Conservation (phyloP, 441 rosid genomes). For the Gossypium schwendimanii region DNA sequence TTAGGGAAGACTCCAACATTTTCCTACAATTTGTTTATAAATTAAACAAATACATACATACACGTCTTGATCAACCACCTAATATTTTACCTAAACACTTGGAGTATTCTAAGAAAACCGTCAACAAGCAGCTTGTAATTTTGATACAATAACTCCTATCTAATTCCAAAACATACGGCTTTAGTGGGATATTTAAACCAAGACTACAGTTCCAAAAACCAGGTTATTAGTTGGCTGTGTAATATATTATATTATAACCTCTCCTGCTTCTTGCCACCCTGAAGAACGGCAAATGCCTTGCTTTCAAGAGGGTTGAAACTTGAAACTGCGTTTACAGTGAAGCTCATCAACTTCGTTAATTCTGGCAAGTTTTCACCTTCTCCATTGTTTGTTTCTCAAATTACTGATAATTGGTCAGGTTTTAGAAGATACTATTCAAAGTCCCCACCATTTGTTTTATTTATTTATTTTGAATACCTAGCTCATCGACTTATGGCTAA, state of each 20-base stretch:
- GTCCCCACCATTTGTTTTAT: background rate
- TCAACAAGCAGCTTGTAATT: background rate
- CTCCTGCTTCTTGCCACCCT: background rate
- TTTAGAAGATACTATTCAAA: background rate
- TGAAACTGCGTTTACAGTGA: background rate
- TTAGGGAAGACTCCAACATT: background rate
- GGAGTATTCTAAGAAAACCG: background rate
- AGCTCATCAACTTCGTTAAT: background rate
- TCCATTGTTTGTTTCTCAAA: background rate
- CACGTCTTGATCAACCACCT: background rate
- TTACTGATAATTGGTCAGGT: background rate
- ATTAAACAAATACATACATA: background rate
- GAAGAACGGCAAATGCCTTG: background rate
- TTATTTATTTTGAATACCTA: background rate
- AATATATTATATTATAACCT: background rate
- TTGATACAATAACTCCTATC: background rate
- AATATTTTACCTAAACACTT: background rate
- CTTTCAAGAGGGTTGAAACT: background rate
- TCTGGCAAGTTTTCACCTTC: background rate
- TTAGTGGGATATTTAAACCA: background rate
- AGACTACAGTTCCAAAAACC: background rate
- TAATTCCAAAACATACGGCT: background rate
- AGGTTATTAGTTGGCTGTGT: background rate
- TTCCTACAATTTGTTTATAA: background rate
- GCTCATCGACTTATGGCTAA: background rate